Evolutionary conservation across 2,329 filamentous ascomycete species (phyloP).

Genomic region (Daldinia sp.): DNA sequence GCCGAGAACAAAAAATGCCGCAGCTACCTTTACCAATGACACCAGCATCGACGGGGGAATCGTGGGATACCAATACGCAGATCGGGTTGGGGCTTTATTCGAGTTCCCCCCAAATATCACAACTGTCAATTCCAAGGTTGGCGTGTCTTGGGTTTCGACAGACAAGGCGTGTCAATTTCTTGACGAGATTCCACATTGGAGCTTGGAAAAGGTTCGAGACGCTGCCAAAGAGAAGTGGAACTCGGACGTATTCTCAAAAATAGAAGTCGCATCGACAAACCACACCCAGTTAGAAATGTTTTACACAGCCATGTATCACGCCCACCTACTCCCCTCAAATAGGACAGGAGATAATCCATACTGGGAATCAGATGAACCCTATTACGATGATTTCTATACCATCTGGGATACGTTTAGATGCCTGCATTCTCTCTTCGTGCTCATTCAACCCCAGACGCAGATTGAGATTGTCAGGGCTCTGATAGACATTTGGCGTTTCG

Average conservation of each 20-base stretch:
- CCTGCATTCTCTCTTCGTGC: slow-evolving; percentile 60
- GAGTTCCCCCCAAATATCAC: slow-evolving; percentile 50
- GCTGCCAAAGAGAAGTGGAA: slow-evolving; percentile 56
- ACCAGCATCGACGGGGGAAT: slow-evolving; percentile 60
- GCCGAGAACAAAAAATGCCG: slow-evolving; percentile 45
- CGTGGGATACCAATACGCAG: slow-evolving; percentile 59
- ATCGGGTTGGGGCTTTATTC: slow-evolving; percentile 62
- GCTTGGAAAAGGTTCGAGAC: slow-evolving; percentile 51
- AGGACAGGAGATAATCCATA: slow-evolving; percentile 66
- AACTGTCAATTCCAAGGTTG: slow-evolving; percentile 58
- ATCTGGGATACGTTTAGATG: slow-evolving; percentile 65
- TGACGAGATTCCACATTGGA: slow-evolving; percentile 55
- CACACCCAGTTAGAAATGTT: slow-evolving; percentile 59
- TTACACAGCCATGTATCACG: slow-evolving; percentile 67
- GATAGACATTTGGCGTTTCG: slow-evolving; percentile 66
- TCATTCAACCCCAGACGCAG: slow-evolving; percentile 61
- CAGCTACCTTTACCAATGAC: slow-evolving; percentile 58
- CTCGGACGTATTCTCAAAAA: slow-evolving; percentile 54
- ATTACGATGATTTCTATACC: slow-evolving; percentile 68
- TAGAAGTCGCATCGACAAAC: slow-evolving; percentile 53
- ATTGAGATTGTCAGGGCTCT: slow-evolving; percentile 63
- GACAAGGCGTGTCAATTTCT: slow-evolving; percentile 60
- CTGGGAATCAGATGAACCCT: slow-evolving; percentile 63
- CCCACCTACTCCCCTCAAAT: slow-evolving; percentile 69
- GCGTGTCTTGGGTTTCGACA: slow-evolving; percentile 58